Base-by-base conservation (phyloP, 768 basidiomycete genomes). In the Neoboletus brunneissimus region DNA sequence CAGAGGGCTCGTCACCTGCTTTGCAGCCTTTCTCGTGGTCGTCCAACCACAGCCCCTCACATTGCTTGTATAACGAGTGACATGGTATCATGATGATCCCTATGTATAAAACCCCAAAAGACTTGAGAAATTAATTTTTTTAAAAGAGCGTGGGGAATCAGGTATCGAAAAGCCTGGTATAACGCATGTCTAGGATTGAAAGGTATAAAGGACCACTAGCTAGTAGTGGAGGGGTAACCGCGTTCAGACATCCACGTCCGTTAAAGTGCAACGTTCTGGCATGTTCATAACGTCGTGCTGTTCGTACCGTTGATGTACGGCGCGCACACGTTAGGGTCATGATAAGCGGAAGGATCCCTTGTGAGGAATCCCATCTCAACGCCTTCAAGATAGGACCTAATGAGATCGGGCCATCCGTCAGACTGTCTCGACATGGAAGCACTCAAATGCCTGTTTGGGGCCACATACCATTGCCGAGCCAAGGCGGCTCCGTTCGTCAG, bases 381-480 rank as follows among this genome's bases (percentile, higher is more conserved):
- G 18, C 81, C 89, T 48, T 87, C 81, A 31, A 83, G 67, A 64
- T 91, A 91, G 2, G 87, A 87, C 88, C 88, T 89, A 58, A 10
- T 44, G 35, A 25, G 18, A 43, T 60, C 23, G 15, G 13, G 6
- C 40, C 38, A 51, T 54, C 23, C 13, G 40, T 49, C 31, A 23
- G n/a, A 22, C 5, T 11, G 8, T 20, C 11, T 51, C 22, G 18
- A 31, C 16, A 29, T 4, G 8, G 6, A 29, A 25, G 8, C 7
- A 9, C 31, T 37, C 6, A 20, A 11, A 15, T 6, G 20, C 41
- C 40, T 9, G 6, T n/a, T 5, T 22, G 1, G 2, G 7, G 22
- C 5, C 12, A 69, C 77, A n/a, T 58, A 87, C 88, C 88, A 88
- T 72, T 88, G 81, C 15, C 86, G 74, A 27, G 80, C 78, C n/a